These are phyloP conservation scores for Chondrus crispus DNA, from an alignment of 23 red algal genomes.

Conservation along the genomic window DNA sequence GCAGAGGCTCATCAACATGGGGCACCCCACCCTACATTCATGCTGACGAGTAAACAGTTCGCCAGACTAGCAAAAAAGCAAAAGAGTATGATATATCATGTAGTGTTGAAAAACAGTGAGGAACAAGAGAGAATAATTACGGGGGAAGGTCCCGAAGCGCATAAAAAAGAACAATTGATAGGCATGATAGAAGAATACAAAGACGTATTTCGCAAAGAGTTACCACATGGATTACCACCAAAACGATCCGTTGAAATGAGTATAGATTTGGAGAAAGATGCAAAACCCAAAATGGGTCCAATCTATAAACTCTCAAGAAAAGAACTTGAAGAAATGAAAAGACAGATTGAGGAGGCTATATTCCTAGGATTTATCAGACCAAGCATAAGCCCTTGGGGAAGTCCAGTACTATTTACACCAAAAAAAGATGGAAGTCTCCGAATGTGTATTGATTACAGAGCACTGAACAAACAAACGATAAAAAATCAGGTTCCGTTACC, in stretches of 20 bases:
- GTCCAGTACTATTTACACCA: too few species aligned
- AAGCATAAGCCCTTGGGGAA: slow-evolving; percentile 20
- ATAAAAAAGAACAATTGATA: too few species aligned
- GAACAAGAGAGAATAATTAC: too few species aligned
- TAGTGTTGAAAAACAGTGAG: not conserved
- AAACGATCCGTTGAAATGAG: not conserved
- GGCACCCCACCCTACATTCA: not conserved
- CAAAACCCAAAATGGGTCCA: slow-evolving; percentile 12
- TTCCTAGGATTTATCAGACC: not conserved
- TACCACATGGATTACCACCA: not conserved
- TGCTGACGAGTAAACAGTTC: not conserved
- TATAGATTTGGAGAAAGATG: not conserved
- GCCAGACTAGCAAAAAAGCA: not conserved
- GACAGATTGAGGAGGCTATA: not conserved
- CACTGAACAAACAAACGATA: slow-evolving; percentile 14
- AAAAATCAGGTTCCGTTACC: slow-evolving; percentile 24
- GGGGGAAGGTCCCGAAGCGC: too few species aligned
- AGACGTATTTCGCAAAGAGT: not conserved
- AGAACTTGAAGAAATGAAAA: not conserved
- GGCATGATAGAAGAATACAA: not conserved
- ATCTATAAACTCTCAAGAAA: not conserved
- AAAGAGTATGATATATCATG: not conserved
- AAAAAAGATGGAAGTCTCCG: too few species aligned
- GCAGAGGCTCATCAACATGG: not conserved
- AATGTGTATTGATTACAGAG: too few species aligned